These are phyloP conservation scores for Ilyonectria robusta DNA, from an alignment of 2,329 filamentous ascomycete species.

Conservation along the genomic window DNA sequence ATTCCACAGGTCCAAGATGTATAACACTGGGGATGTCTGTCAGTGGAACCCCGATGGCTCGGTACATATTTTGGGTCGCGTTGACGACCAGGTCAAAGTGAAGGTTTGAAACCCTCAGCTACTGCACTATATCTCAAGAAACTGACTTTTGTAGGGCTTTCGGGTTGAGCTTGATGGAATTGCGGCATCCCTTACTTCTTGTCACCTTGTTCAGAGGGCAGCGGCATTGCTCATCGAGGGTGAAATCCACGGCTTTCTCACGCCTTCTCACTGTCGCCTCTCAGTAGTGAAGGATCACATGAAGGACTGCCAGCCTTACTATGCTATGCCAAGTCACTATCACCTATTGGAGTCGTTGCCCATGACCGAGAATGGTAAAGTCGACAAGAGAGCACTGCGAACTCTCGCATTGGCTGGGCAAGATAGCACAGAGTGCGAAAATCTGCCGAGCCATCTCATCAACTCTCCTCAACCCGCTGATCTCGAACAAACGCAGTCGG, in stretches of 20 bases:
- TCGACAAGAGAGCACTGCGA: conserved; percentile 61
- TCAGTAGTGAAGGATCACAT: conserved; percentile 57
- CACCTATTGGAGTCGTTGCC: conserved; percentile 60
- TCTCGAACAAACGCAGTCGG: conserved; percentile 25
- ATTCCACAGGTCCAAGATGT: conserved; percentile 60
- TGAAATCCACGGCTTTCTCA: conserved; percentile 66
- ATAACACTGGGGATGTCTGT: conserved; percentile 72
- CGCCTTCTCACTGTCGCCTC: conserved; percentile 52
- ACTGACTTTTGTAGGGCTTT: conserved; percentile 59
- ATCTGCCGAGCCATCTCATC: no score
- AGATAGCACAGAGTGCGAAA: no score
- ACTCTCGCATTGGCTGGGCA: no score
- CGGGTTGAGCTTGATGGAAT: conserved; percentile 73
- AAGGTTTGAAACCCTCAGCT: conserved; percentile 55
- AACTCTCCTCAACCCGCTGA: no score
- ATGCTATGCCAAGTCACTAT: conserved; percentile 65
- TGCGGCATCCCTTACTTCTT: conserved; percentile 61
- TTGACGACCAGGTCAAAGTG: conserved; percentile 74
- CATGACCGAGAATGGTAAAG: conserved; percentile 69
- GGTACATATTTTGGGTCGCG: conserved; percentile 68
- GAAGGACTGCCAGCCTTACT: conserved; percentile 64
- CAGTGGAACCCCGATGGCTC: conserved; percentile 67
- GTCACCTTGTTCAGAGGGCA: conserved; percentile 60
- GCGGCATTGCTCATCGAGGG: conserved; percentile 63
- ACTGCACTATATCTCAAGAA: neutral